These are phyloP conservation scores for Quercus lobata DNA, from an alignment of 331 rosid genomes.

Conservation along the genomic window DNA sequence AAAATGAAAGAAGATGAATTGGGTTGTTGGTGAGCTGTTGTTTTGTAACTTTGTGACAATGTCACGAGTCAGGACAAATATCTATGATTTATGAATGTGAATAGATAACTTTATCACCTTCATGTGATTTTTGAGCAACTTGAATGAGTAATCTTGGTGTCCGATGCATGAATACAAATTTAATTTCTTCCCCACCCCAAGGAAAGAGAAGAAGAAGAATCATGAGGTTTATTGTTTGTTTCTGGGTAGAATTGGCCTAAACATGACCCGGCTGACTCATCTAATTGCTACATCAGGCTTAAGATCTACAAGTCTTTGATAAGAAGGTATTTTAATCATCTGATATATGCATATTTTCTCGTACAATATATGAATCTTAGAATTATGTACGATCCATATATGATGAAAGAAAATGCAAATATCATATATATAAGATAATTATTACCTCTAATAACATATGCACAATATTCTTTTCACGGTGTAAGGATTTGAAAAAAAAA, in stretches of 20 bases:
- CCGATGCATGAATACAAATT: background rate
- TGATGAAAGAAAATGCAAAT: too few species aligned
- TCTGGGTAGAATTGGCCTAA: background rate
- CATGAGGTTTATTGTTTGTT: background rate
- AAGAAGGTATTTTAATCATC: too few species aligned
- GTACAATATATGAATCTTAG: too few species aligned
- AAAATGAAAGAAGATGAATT: background rate
- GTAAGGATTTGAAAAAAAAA: too few species aligned
- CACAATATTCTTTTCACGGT: too few species aligned
- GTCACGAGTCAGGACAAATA: background rate
- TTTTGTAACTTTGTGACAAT: background rate
- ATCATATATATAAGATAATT: too few species aligned
- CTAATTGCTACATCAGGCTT: background rate
- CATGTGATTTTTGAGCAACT: background rate
- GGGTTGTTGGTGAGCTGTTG: background rate
- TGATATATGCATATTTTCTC: too few species aligned
- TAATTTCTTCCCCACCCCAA: background rate
- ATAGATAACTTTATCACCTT: background rate
- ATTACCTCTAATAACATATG: too few species aligned
- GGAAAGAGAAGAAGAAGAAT: background rate
- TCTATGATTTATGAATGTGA: background rate
- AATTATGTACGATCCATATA: too few species aligned
- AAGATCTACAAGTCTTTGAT: too few species aligned
- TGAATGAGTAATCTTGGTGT: background rate
- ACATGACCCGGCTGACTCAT: background rate